These are phyloP conservation scores for Zygotorulaspora florentina DNA, from an alignment of 805 yeast genomes.

Conservation along the genomic window DNA sequence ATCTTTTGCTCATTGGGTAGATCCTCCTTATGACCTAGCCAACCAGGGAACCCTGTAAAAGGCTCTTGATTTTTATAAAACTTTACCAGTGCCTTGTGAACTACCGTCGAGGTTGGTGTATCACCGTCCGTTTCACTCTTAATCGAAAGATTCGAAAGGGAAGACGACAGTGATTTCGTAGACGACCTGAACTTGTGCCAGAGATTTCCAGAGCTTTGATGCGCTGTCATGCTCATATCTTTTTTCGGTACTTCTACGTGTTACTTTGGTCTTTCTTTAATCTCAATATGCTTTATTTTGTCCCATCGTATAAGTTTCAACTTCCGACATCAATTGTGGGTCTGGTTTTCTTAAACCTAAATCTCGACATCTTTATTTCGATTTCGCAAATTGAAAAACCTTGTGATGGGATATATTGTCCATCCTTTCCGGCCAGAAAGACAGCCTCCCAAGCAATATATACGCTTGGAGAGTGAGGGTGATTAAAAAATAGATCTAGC, in stretches of 20 bases:
- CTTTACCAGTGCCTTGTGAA: conserved; percentile 43
- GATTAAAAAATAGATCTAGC: no score
- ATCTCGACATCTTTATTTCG: background rate
- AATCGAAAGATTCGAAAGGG: conserved; percentile 26
- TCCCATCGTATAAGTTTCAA: background rate
- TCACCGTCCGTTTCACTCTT: conserved; percentile 42
- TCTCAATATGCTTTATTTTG: background rate
- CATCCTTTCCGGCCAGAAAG: no score
- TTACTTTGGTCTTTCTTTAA: background rate
- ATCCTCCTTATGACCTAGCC: conserved; percentile 37
- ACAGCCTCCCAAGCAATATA: no score
- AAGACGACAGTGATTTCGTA: conserved; percentile 30
- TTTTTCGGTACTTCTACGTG: background rate
- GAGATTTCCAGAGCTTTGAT: conserved; percentile 21
- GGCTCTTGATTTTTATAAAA: conserved; percentile 36
- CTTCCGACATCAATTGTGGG: background rate
- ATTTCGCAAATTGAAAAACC: no score
- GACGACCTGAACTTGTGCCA: conserved; percentile 34
- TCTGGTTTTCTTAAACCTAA: background rate
- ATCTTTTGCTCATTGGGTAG: conserved; percentile 33
- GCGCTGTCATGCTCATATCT: conserved; percentile 9
- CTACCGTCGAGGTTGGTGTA: conserved; percentile 40
- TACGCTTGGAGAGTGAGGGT: no score
- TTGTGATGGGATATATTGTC: no score
- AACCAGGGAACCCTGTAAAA: conserved; percentile 36